Evolutionary conservation across 2,329 filamentous ascomycete genomes (phyloP).

Genomic region (Sodiomyces alkalinus): DNA sequence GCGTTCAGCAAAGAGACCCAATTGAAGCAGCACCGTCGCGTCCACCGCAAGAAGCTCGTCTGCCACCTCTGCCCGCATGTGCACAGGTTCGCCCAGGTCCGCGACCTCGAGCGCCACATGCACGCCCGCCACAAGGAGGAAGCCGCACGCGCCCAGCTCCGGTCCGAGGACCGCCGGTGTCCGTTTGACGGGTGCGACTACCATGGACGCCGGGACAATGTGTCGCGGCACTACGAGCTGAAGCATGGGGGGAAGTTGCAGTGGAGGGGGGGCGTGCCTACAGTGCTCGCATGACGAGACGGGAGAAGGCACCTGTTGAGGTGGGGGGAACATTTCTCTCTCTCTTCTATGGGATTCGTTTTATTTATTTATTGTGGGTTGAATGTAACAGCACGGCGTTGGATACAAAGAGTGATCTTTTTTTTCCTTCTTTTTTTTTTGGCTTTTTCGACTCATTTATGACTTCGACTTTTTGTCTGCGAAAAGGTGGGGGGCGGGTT

Average conservation of each 20-base stretch:
- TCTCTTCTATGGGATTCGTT: no score
- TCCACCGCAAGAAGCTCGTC: constrained; percentile 8
- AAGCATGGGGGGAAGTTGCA: constrained; percentile 9
- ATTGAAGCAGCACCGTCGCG: constrained; percentile 9
- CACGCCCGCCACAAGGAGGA: constrained; percentile 8
- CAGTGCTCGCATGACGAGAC: constrained; percentile 6
- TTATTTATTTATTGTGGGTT: no score
- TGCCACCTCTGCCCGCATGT: constrained; percentile 8
- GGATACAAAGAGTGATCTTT: no score
- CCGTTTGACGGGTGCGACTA: constrained; percentile 7
- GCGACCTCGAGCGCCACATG: constrained; percentile 9
- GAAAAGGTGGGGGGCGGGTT: no score
- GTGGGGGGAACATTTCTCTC: no score
- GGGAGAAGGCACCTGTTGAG: no score
- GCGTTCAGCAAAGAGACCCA: constrained; percentile 8
- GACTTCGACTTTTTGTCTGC: no score
- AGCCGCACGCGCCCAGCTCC: constrained; percentile 5
- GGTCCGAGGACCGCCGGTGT: constrained; percentile 8
- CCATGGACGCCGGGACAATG: constrained; percentile 7
- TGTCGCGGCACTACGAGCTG: constrained; percentile 8
- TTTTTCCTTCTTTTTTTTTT: no score
- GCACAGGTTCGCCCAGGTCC: constrained; percentile 10
- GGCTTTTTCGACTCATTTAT: no score
- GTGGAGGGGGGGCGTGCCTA: constrained; percentile 7
- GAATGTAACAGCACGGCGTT: neutral